Base-by-base conservation (phyloP, 805 yeast species). In the Ogataea polymorpha region DNA sequence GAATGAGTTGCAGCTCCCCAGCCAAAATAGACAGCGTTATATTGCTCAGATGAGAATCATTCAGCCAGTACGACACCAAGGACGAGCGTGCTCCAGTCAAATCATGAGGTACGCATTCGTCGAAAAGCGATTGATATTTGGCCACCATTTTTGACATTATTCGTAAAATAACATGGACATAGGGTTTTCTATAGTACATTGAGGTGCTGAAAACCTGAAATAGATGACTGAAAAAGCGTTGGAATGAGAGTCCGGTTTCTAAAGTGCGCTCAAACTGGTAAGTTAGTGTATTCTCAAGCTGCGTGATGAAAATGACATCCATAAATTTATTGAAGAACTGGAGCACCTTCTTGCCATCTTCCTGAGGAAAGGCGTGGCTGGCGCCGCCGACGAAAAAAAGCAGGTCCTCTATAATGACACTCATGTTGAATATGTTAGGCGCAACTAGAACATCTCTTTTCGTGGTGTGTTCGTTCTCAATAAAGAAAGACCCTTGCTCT, bases 361-460 rank as follows among this genome's bases (percentile, higher is more conserved):
- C 45, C 5, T 53, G 37, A 1, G 72, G 71, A 9, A 74, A 59
- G 4, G 72, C 54, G 2, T 70, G 52, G 9, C 70, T 65, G 1
- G 85, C 66, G 2, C 86, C 80, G 32, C 85, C 80, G 18, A 79
- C 68, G 54, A 86, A 87, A 10, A 79, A 64, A 35, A 87, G 69
- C 27, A 87, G 78, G 27, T 86, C 81, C 42, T 85, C 96, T 35
- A 87, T 62, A 12, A 89, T 74, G 5, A 85, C 73, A 49, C 90
- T 74, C 82, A 90, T 86, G 53, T 89, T 87, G 62, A 84, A 80
- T 12, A 88, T 73, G 54, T 79, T 80, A 2, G 87, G 79, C 0
- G 80, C 78, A 2, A 86, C 84, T 27, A 87, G 62, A 3, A 80
- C 72, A 45, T 82, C 80, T 39, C 82, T 81, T 50, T 75, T 73